Percentiles rank a stretch among this genome's conserved stretches.
Evolutionary conservation across 495 filamentous ascomycete species (phyloP).

Genomic region (Penicillium flavigenum): DNA sequence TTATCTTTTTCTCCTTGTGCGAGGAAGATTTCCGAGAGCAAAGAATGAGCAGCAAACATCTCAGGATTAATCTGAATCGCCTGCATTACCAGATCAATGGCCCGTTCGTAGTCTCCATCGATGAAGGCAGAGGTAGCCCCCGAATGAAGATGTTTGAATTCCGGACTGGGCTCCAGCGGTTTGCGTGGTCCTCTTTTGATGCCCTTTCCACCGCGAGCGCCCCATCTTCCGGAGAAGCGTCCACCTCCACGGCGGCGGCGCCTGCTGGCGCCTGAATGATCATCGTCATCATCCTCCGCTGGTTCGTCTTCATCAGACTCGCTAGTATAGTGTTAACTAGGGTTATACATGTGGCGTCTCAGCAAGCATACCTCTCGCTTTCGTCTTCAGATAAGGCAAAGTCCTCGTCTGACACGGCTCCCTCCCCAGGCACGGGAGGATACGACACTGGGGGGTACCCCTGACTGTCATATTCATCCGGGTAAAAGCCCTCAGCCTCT

Average conservation of each 20-base stretch:
- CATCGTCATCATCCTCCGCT: slow-evolving; percentile 36
- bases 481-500: slow-evolving; percentile 10
- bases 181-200: slow-evolving; percentile 66
- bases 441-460: not conserved
- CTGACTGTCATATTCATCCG: not conserved
- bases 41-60: slow-evolving; percentile 72
- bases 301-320: slow-evolving; percentile 23
- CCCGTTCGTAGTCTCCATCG: slow-evolving; percentile 60
- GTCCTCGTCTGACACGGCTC: slow-evolving; percentile 26
- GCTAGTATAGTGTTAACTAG: slow-evolving; percentile 1
- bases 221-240: slow-evolving; percentile 43
- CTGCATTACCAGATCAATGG: slow-evolving; percentile 59
- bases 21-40: slow-evolving; percentile 70
- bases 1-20: slow-evolving; percentile 66
- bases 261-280: slow-evolving; percentile 27
- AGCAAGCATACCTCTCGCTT: slow-evolving; percentile 38
- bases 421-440: slow-evolving; percentile 1
- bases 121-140: slow-evolving; percentile 70
- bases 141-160: slow-evolving; percentile 71
- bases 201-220: slow-evolving; percentile 50
- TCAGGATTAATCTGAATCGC: slow-evolving; percentile 82
- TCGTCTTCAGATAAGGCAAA: slow-evolving; percentile 28
- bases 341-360: not conserved
- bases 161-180: slow-evolving; percentile 66
- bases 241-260: slow-evolving; percentile 40